Evolutionary conservation across 805 yeast genomes (phyloP), one percentile per base, ranked within the genome.

Genomic region (Blastobotrys parvus): DNA sequence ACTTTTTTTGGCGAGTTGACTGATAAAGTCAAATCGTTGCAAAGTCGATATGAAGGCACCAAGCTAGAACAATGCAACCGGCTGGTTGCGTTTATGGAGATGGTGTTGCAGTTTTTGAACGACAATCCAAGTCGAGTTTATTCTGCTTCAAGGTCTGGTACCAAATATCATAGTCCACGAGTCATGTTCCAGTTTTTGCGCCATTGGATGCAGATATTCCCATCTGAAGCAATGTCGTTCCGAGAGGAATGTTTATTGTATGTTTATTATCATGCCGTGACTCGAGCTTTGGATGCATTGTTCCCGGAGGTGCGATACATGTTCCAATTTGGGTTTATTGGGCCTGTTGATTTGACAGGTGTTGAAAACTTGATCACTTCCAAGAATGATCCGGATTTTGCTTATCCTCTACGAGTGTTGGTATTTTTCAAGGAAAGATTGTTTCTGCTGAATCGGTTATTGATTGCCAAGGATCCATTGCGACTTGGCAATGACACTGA

Each of bases 221-320:
- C 61, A 16, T 42, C 48, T 16, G 32, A 33, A 11, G 60, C 61
- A 3, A 40, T 55, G 25, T 39, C 48, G 27, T 8, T 7, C 10
- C 29, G 29, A 8, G 29, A 25, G 7, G 40, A 36, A 16, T 17
- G 42, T 34, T 38, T 35, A 4, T 45, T 65, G 10, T 56, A 55
- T 22, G 45, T 59, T 5, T 65, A 60, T 46, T 65, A 54, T 46
- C 65, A 61, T 36, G 65, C 67, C 3, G 58, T 53, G 3, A 54
- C 61, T 11, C 51, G 61, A 15, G 56, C 61, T 1, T 41, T 65
- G 36, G 63, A 58, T 44, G 64, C 67, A 1, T 49, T 65, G 25
- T 63, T 62, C 41, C 61, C 68, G 7, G 69, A 65, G 44, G 56
- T 58, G 3, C 47, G 66, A 33, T 65, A 63, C 45, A 56, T 59